A percentile compares a stretch with the other conserved stretches of the same genome.
These are phyloP conservation scores for Aspergillus ochraceus DNA, from an alignment of 2,329 filamentous ascomycete species.

Conservation along the genomic window DNA sequence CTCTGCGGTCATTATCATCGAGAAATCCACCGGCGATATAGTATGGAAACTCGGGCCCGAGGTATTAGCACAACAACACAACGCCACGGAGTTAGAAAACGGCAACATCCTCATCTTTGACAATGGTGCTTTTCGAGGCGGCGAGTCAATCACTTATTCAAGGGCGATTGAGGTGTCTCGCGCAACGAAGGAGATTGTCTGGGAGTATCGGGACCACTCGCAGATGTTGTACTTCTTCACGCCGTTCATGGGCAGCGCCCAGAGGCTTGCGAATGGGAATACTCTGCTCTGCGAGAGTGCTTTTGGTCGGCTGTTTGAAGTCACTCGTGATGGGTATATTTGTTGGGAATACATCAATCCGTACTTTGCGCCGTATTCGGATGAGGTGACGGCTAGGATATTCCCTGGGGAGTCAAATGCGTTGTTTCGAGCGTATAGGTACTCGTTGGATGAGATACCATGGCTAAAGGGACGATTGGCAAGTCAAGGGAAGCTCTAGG, in stretches of 20 bases:
- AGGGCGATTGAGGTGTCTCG: constrained; percentile 45
- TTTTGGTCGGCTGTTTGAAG: constrained; percentile 48
- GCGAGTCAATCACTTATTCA: constrained; percentile 43
- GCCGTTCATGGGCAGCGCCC: constrained; percentile 50
- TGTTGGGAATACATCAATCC: constrained; percentile 49
- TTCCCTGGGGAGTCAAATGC: constrained; percentile 46
- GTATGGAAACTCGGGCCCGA: constrained; percentile 45
- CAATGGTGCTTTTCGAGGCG: constrained; percentile 46
- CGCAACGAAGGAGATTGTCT: constrained; percentile 41
- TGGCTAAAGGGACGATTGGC: constrained; percentile 31
- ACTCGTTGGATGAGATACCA: constrained; percentile 42
- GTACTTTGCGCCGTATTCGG: constrained; percentile 30
- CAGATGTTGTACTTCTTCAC: constrained; percentile 45
- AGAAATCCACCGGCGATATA: constrained; percentile 40
- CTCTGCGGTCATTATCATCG: constrained; percentile 47
- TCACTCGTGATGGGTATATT: constrained; percentile 41
- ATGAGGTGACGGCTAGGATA: constrained; percentile 38
- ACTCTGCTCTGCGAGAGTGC: constrained; percentile 46
- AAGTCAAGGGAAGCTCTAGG: not conserved
- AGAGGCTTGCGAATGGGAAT: constrained; percentile 44
- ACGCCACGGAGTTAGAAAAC: constrained; percentile 42
- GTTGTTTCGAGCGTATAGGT: constrained; percentile 48
- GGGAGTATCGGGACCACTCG: constrained; percentile 45
- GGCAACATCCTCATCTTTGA: constrained; percentile 50
- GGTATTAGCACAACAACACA: constrained; percentile 47